Base-by-base conservation (phyloP, 352 stramenopile genomes). In the Elongisporangium prolatum region DNA sequence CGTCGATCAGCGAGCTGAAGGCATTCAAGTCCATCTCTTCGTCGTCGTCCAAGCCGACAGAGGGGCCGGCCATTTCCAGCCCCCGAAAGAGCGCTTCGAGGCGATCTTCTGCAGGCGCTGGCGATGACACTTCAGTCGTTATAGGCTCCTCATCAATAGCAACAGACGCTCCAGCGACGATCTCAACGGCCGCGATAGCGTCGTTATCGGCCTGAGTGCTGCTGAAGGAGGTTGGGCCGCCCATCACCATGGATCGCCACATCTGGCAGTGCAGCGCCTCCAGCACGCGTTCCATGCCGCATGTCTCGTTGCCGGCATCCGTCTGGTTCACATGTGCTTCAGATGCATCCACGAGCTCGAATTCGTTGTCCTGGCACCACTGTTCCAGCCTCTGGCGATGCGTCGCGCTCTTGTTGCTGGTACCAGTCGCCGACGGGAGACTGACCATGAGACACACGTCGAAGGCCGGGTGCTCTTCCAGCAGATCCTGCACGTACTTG, bases 181-280 rank as follows among this genome's bases (percentile, higher is more conserved):
- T 44, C 21, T 71, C 50, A n/a, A 37, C 38, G 4, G 8, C 6
- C 49, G 25, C 2, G 54, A 48, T 11, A 24, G 20, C 21, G 16
- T 5, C n/a, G 21, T 51, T 2, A n/a, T 57, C 51, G 10, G 21
- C 11, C 24, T 11, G 25, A 40, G 37, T 24, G 61, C 8, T 40
- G 56, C 34, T 21, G 34, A 20, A 28, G 1, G 17, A 24, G 7
- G 68, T 57, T 1, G 54, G 56, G 55, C 56, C 55, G 1, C 65
- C 59, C 69, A 81, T 86, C 54, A 82, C 72, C 77, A 93, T 91
- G 2, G 84, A 89, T 14, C 59, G 57, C 84, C 84, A 93, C 75
- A 91, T 87, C 50, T 80, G 91, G 64, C 81, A 90, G 20, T 93
- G 69, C 50, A 93, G 60, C 13, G 78, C 81, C 54, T 93, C 84